Evolutionary conservation across 192 early-diverging fungal species (phyloP), one percentile per base, ranked within the genome.

Genomic region (Dispira simplex): DNA sequence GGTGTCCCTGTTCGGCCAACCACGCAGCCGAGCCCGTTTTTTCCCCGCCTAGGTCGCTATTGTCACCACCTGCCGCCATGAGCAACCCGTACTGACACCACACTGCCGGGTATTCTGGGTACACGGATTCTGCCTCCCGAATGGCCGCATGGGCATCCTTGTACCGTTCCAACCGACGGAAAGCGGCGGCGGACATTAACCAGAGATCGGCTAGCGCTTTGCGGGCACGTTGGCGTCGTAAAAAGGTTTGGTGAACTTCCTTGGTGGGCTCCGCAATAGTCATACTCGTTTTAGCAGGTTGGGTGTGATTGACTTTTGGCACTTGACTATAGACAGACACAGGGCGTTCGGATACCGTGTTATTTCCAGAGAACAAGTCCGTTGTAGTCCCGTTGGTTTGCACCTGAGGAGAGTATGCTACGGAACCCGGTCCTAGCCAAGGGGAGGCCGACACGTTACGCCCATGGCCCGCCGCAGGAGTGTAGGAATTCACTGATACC

Each of bases 111-210:
- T 75, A 73, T 11, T 66, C 64, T 23, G 67, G 64, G 63, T 79
- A 73, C 18, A 77, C 64, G 12, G 72, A 66, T 64, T 84, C 79
- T 0, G 82, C 82, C 63, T 77, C 79, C 46, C 72, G 75, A 66
- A 84, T 70, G 12, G 82, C 77, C 28, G 78, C 80, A 27, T 58
- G 27, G 16, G 80, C 79, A 32, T 84, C 80, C 11, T 82, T 81
- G 32, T 78, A 63, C 45, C 74, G 68, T 25, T 69, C 76, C 1
- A 77, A 67, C 11, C 70, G 64, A 39, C 76, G 65, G 63, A 78
- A 85, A 10, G 72, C 68, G 4, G 71, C 63, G 11, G 83, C 81
- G 9, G 79, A 75, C 26, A 79, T 46, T 11, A 82, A 65, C 83
- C 83, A 85, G 43, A 85, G 64, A 27, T 74, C 70, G 43, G 70